Conservation (phyloP, 305 asterid species). For the Fraxinus xanthoxyloides region DNA sequence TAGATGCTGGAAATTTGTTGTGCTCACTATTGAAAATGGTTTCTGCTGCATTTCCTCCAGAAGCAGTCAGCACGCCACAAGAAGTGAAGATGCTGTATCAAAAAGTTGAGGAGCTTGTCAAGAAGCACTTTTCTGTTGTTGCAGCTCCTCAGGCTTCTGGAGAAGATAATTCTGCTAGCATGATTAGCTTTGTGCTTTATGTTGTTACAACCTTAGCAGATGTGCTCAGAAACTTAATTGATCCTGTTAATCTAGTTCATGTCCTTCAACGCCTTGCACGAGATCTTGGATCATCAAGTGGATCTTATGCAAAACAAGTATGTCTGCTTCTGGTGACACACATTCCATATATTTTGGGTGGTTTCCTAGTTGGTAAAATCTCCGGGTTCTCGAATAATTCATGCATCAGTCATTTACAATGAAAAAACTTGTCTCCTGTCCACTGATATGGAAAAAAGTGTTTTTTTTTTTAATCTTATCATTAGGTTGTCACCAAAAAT, state of each 20-base stretch:
- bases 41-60: slow-evolving; percentile 91
- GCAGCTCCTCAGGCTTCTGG: slow-evolving; percentile 89
- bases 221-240: slow-evolving; percentile 86
- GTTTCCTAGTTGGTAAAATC: not conserved
- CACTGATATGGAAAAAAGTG: not conserved
- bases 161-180: slow-evolving; percentile 90
- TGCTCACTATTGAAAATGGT: slow-evolving; percentile 96
- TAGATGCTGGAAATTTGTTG: slow-evolving; percentile 95
- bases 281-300: slow-evolving; percentile 80
- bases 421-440: not conserved
- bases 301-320: slow-evolving; percentile 85
- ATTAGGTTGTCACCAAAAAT: not conserved
- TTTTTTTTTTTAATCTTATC: not conserved
- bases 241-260: slow-evolving; percentile 78
- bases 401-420: not conserved
- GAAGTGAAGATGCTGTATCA: slow-evolving; percentile 91
- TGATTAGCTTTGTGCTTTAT: slow-evolving; percentile 92
- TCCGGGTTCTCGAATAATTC: not conserved
- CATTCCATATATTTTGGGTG: slow-evolving; percentile 18
- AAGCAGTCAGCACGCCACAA: slow-evolving; percentile 67
- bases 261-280: slow-evolving; percentile 97
- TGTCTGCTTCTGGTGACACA: slow-evolving; percentile 26
- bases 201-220: slow-evolving; percentile 84
- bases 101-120: slow-evolving; percentile 95
- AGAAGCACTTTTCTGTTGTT: slow-evolving; percentile 92